Percentiles rank a stretch among this genome's conserved stretches.
Conservation (phyloP, 306 rosid species). For the Cucurbita moschata region DNA sequence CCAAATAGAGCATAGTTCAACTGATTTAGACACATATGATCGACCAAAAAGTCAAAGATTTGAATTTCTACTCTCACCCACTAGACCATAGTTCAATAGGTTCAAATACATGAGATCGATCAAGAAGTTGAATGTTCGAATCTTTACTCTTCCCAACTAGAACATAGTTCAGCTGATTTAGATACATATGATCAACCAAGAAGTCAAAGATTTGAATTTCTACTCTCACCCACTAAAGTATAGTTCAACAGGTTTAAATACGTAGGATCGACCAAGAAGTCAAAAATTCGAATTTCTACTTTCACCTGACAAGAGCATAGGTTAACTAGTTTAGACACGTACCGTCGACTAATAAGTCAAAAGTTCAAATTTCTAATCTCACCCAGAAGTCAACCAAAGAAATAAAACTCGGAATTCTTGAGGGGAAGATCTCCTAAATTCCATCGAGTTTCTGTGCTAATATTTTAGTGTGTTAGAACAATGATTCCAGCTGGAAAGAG, state of each 20-base stretch:
- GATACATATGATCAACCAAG: not conserved
- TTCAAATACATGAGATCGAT: not conserved
- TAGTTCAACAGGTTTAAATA: not conserved
- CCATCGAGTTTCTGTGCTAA: not conserved
- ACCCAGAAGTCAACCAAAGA: too few relatives aligned
- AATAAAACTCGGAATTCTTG: not conserved
- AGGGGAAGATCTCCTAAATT: not conserved
- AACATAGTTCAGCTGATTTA: not conserved
- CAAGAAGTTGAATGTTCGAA: not conserved
- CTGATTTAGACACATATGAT: not conserved
- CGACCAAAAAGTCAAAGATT: not conserved
- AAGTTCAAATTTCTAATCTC: not conserved
- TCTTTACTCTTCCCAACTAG: too few relatives aligned
- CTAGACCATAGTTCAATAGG: not conserved
- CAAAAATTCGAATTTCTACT: not conserved
- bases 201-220: not conserved
- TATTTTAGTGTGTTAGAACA: constrained; percentile 3
- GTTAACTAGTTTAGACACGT: not conserved
- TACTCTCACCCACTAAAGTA: too few relatives aligned
- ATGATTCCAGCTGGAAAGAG: constrained; percentile 14
- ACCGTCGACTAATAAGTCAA: not conserved
- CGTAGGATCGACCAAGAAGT: not conserved
- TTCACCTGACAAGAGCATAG: not conserved
- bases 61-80: too few relatives aligned
- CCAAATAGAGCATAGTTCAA: not conserved